Evolutionary conservation across 2,329 filamentous ascomycete species (phyloP), one percentile per base, ranked within the genome.

Genomic region (Penicillium hordei): DNA sequence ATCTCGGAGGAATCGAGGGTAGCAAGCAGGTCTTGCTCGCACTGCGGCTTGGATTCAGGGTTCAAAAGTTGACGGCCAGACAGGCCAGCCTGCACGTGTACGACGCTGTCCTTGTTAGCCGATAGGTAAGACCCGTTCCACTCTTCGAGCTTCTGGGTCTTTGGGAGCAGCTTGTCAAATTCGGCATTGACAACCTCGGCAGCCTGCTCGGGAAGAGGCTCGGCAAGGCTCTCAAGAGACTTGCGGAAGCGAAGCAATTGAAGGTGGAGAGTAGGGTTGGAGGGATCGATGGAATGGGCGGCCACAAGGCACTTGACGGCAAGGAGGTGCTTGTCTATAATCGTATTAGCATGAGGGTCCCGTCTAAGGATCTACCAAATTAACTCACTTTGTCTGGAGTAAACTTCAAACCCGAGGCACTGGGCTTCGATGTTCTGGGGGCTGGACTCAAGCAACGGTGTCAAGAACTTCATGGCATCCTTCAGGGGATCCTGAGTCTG

Each of bases 321-420:
- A 59, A 96, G 88, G 43, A 96, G 78, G 69, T 90, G 91, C 79
- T 97, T 97, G 72, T 86, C 93, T 93, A 68, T 59, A 34, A 2
- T 25, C 39, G 12, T 75, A 62, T 62, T 55, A 59, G 59, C 63
- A 19, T 62, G 50, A 27, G 40, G 39, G 44, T 52, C 34, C 48
- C 48, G 38, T 23, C 19, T 21, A 6, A 19, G 29, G 29, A 27
- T 42, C 23, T 50, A 17, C 12, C 8, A 19, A 15, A 5, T 55
- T 36, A 50, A 70, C 87, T 82, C 85, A 96, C 92, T 87, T 79
- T 89, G 84, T 70, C 92, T 84, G 59, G 95, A 81, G 72, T 91
- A 93, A 19, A 99, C 89, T 77, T 97, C 93, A 68, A 97, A 97
- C 5, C 92, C 94, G 52, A 88, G 85, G 63, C 88, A 83, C 76